phyloP scores from a whole-genome alignment of 202 grass and related monocot genomes.

The Panicum hallii region DNA sequence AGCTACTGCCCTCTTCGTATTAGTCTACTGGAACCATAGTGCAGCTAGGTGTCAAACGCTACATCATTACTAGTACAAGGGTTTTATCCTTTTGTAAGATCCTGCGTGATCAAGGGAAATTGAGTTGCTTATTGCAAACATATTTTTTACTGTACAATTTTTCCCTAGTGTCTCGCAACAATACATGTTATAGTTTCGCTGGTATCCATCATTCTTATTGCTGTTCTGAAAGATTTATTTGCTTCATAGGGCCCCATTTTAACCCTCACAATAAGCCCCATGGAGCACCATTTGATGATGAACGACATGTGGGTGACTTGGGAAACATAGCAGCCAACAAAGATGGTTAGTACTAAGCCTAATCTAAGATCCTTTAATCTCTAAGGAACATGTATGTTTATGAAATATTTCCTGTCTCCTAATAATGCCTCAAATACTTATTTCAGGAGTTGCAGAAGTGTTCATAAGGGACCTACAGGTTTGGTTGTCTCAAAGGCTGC shows the following conservation, averaged over 20 bases:
- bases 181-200: neutral
- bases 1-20: neutral
- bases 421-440: slow-evolving; percentile 8
- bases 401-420: neutral
- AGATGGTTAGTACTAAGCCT: slow-evolving; percentile 54
- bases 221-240: slow-evolving; percentile 28
- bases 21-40: neutral
- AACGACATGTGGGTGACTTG: slow-evolving; percentile 66
- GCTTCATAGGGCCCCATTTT: slow-evolving; percentile 64
- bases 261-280: slow-evolving; percentile 66
- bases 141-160: neutral
- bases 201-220: neutral
- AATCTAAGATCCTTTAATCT: neutral
- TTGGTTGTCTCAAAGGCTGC: slow-evolving; percentile 13
- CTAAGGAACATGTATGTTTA: neutral
- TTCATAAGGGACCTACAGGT: slow-evolving; percentile 68
- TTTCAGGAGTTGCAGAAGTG: slow-evolving; percentile 72
- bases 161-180: neutral
- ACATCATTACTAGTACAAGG: neutral
- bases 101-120: neutral
- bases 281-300: slow-evolving; percentile 61
- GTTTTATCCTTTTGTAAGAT: neutral
- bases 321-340: slow-evolving; percentile 73
- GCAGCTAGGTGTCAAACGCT: neutral
- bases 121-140: neutral